Conservation (phyloP, 1,284 basidiomycete species). For the Sparassis latifolia region DNA sequence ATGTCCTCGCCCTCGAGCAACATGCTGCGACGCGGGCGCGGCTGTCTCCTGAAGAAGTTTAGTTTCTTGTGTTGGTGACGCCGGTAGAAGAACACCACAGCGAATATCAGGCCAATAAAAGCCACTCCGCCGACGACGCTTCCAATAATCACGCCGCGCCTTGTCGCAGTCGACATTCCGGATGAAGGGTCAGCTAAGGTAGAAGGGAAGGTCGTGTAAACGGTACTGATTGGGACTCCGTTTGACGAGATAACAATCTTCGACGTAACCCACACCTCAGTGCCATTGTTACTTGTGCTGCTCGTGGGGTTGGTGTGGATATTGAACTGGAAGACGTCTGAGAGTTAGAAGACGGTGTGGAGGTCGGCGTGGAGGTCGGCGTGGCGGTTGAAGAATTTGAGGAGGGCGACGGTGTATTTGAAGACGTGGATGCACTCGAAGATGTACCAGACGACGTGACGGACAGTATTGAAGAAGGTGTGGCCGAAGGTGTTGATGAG, state of each 20-base stretch:
- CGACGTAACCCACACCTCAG: not conserved
- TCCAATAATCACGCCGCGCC: slow-evolving; percentile 40
- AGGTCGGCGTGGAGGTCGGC: slow-evolving; percentile 6
- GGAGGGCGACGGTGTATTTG: not conserved
- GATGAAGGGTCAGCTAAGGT: slow-evolving; percentile 9
- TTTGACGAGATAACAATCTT: not conserved
- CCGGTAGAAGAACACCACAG: slow-evolving; percentile 34
- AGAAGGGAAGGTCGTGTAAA: slow-evolving; percentile 13
- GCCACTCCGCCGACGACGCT: slow-evolving; percentile 36
- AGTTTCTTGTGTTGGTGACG: slow-evolving; percentile 35
- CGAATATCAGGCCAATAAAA: slow-evolving; percentile 32
- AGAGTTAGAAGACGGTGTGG: slow-evolving; percentile 7
- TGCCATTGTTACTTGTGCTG: not conserved
- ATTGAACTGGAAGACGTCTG: slow-evolving; percentile 2
- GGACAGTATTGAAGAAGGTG: slow-evolving; percentile 1
- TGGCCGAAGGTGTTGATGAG: slow-evolving; percentile 1
- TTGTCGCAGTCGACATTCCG: slow-evolving; percentile 9
- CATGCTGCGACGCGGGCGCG: slow-evolving; percentile 30
- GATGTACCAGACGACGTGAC: not conserved
- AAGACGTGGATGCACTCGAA: not conserved
- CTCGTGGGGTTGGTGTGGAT: slow-evolving; percentile 5
- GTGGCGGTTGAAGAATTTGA: slow-evolving; percentile 10
- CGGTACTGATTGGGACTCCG: not conserved
- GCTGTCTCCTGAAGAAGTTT: slow-evolving; percentile 31
- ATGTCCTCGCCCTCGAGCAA: slow-evolving; percentile 42